Evolutionary conservation across 768 basidiomycete species (phyloP).

Genomic region (Pilatotrama ljubarskyi): DNA sequence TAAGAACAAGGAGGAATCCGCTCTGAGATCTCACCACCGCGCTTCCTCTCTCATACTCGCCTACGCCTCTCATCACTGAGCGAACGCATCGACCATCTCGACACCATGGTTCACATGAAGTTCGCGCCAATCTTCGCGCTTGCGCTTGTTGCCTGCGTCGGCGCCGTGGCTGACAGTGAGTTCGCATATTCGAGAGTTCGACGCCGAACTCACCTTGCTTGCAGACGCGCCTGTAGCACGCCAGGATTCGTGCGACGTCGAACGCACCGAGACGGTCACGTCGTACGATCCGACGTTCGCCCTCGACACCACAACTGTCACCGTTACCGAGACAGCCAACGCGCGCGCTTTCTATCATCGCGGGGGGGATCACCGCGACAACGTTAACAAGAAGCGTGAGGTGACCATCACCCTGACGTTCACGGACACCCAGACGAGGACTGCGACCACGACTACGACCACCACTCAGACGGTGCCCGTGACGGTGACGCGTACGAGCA

Average conservation of each 20-base stretch:
- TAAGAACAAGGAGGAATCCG: background rate
- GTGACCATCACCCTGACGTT: background rate
- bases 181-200: background rate
- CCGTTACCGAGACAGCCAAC: constrained; percentile 1
- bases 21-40: background rate
- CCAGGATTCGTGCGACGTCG: background rate
- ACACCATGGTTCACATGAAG: constrained; percentile 9
- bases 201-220: background rate
- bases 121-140: background rate
- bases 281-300: background rate
- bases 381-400: background rate
- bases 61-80: background rate
- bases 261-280: background rate
- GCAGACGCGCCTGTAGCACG: background rate
- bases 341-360: background rate
- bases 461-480: background rate
- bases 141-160: constrained; percentile 5
- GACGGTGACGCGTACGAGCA: background rate
- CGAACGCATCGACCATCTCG: background rate
- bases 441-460: background rate
- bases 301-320: constrained; percentile 6
- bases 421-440: background rate
- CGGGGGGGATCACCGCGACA: background rate
- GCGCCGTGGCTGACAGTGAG: background rate
- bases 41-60: background rate